Evolutionary conservation across 768 basidiomycete genomes (phyloP), one percentile per base, ranked within the genome.

Genomic region (Mycena albidolilacea): DNA sequence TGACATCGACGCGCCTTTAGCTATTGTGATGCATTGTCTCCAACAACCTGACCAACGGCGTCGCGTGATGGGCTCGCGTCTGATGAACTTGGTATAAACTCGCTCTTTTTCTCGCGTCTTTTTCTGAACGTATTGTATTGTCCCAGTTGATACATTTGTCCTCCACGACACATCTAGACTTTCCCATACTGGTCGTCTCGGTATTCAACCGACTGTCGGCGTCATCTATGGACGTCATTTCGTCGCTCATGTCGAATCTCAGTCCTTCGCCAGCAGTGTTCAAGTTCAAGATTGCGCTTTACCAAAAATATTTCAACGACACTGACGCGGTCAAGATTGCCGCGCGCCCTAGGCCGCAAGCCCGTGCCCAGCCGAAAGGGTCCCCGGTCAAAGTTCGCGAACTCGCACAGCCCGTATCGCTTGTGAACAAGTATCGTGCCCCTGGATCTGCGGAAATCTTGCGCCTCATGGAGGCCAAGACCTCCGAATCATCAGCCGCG

Each of bases 1-100:
- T 88, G 91, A 92, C 38, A 82, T 85, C 17, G 85, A 85, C 39
- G 81, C 80, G 23, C 87, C 89, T 1, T 79, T 92, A 19, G 86
- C 89, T 63, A 84, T 91, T 21, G 35, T 71, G 30, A 7, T 58
- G 10, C 44, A 76, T 17, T 71, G 46, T 67, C 41, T 72, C 3
- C 44, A 65, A 17, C 67, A 74, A 46, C 30, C 73, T 37, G 72
- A 74, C 38, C 70, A 30, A 17, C 76, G 70, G 14, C 76, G 73
- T 38, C 76, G 76, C 55, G 44, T 70, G 62, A 67, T 77, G 66
- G 76, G 72, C 55, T 50, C 69, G 35, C 76, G 76, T 14, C 30
- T 77, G 37, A n/a, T 76, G 39, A 71, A 72, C 39, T 55, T 75
- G 76, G 76, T 73, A 73, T 23, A 30, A 21, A 44, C 48, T 17